Evolutionary conservation across 192 early-diverging fungal genomes (phyloP).

Genomic region (Entrophospora sp.): DNA sequence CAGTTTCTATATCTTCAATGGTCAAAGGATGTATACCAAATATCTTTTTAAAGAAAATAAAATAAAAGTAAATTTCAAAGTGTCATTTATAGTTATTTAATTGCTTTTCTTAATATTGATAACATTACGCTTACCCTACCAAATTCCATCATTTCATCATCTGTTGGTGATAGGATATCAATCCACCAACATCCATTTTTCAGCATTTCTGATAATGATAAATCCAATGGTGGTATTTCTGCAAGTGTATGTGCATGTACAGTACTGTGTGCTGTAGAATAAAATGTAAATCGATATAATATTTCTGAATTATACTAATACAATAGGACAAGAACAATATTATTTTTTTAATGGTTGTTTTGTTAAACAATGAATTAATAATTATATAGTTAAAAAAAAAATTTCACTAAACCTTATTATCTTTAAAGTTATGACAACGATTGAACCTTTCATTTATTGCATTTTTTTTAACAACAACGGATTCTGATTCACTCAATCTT

Average conservation of each 20-base stretch:
- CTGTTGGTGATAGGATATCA: conserved; percentile 54
- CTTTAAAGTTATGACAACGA: too few species aligned
- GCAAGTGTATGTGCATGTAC: conserved; percentile 46
- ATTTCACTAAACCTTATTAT: too few species aligned
- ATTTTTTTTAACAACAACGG: too few species aligned
- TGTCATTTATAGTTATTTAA: background rate
- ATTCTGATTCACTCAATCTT: too few species aligned
- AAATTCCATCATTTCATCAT: conserved; percentile 51
- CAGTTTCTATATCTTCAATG: conserved; percentile 75
- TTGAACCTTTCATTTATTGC: too few species aligned
- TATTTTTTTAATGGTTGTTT: too few species aligned
- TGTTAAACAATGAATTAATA: too few species aligned
- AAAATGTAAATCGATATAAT: conserved; percentile 66
- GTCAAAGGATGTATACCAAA: conserved; percentile 87
- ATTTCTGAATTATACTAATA: too few species aligned
- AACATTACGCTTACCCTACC: conserved; percentile 31
- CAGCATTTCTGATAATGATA: conserved; percentile 26
- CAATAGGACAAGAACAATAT: too few species aligned
- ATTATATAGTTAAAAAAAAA: too few species aligned
- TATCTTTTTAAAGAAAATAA: conserved; percentile 30
- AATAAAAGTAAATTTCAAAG: background rate
- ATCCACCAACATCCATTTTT: conserved; percentile 51
- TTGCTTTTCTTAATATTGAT: background rate
- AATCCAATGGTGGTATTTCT: conserved; percentile 39
- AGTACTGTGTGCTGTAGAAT: conserved; percentile 52